Conservation (phyloP, 2,329 filamentous ascomycete genomes). For the Cercospora sesami region DNA sequence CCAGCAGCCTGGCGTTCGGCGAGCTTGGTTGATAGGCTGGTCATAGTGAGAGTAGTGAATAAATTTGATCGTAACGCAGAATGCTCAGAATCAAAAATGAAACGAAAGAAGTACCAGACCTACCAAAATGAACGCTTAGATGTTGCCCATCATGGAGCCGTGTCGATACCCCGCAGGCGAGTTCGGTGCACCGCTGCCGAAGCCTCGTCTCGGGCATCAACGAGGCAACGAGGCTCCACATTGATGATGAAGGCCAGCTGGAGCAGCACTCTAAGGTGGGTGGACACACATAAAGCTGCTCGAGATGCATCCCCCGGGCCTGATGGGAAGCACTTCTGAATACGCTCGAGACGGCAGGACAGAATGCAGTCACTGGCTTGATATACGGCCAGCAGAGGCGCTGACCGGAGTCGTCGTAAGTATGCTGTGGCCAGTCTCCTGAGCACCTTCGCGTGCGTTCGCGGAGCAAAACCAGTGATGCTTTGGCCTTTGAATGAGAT, state of each 20-base stretch:
- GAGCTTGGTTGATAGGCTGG: conserved; percentile 45
- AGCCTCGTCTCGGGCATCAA: conserved; percentile 10
- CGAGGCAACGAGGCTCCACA: conserved; percentile 8
- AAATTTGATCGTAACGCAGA: background rate
- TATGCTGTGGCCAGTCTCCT: background rate
- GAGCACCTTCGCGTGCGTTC: background rate
- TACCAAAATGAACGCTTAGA: background rate
- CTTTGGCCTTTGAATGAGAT: too few species aligned
- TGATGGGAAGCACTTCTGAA: background rate
- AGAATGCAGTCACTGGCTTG: too few species aligned
- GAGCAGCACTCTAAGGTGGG: background rate
- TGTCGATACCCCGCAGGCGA: conserved; percentile 17
- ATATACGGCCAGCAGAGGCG: background rate
- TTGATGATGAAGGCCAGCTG: background rate
- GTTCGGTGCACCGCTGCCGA: conserved; percentile 12
- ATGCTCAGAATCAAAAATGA: too few species aligned
- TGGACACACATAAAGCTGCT: background rate
- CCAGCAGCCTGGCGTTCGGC: conserved; percentile 44
- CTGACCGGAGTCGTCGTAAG: background rate
- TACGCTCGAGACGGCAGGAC: background rate
- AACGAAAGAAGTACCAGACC: background rate
- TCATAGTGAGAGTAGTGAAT: conserved; percentile 36
- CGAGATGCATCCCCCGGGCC: background rate
- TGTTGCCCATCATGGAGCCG: background rate
- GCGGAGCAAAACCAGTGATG: background rate